Percentiles rank a stretch among this genome's conserved stretches.
Evolutionary conservation across 2,329 filamentous ascomycete genomes (phyloP).

Genomic region (Grosmannia huntii): DNA sequence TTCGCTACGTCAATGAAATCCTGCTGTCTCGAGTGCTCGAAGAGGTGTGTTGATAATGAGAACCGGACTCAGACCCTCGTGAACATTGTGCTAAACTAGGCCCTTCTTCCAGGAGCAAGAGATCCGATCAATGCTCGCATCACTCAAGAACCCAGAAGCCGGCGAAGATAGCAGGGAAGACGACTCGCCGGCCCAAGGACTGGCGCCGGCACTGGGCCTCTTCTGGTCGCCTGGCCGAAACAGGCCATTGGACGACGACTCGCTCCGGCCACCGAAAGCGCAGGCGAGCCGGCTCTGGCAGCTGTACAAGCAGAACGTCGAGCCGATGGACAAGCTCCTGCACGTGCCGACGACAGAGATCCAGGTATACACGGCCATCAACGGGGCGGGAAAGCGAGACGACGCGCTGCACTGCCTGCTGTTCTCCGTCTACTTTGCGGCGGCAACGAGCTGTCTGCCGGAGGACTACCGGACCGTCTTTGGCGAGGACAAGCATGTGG

Average conservation of each 20-base stretch:
- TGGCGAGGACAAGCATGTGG: slow-evolving; percentile 10
- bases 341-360: slow-evolving; percentile 13
- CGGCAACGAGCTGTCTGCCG: slow-evolving; percentile 8
- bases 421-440: slow-evolving; percentile 12
- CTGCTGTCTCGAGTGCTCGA: slow-evolving; percentile 14
- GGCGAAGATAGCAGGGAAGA: not conserved
- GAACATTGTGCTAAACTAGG: too few relatives aligned
- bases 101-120: slow-evolving; percentile 9
- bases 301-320: slow-evolving; percentile 10
- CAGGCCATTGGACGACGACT: not conserved
- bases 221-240: slow-evolving; percentile 4
- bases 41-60: not conserved
- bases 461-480: slow-evolving; percentile 8
- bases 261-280: slow-evolving; percentile 8
- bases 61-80: too few relatives aligned
- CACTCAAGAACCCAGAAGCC: slow-evolving; percentile 2
- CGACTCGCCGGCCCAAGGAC: not conserved
- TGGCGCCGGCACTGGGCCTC: slow-evolving; percentile 5
- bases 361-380: slow-evolving; percentile 12
- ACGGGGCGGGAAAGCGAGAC: slow-evolving; percentile 1
- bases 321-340: slow-evolving; percentile 12
- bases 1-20: slow-evolving; percentile 15
- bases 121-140: slow-evolving; percentile 9
- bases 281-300: slow-evolving; percentile 13
- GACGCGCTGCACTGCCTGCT: slow-evolving; percentile 10